phyloP scores from a whole-genome alignment of 176 grass and related monocot species.

The Alopecurus myosuroides region DNA sequence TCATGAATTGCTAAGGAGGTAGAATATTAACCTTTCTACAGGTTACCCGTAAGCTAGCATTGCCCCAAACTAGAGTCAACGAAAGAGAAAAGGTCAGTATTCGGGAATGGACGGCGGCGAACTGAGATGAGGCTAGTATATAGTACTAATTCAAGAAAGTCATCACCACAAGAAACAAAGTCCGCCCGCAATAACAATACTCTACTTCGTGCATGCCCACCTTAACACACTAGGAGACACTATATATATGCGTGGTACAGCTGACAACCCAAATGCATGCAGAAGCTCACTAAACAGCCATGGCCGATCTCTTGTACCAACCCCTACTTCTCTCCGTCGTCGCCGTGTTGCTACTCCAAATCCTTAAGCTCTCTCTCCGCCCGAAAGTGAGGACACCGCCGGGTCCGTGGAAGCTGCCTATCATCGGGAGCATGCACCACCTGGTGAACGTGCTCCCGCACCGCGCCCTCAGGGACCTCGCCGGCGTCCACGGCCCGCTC shows the following conservation, averaged over 20 bases:
- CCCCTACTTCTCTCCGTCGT: not conserved
- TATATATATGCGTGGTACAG: not conserved
- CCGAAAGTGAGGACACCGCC: not conserved
- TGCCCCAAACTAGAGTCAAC: not conserved
- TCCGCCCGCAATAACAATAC: not conserved
- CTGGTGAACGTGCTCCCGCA: not conserved
- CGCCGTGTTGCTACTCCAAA: not conserved
- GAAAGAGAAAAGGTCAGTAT: no score
- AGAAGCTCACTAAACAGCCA: not conserved
- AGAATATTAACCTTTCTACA: no score
- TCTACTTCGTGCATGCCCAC: not conserved
- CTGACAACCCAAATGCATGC: not conserved
- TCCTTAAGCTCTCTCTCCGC: not conserved
- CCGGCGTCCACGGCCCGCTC: not conserved
- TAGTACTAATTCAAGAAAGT: not conserved
- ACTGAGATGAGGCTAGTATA: not conserved
- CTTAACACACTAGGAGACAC: no score
- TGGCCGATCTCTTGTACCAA: not conserved
- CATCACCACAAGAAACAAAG: not conserved
- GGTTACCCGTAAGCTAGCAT: no score
- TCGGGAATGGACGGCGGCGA: not conserved
- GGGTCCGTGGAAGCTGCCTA: not conserved
- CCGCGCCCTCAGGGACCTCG: not conserved
- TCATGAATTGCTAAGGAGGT: no score
- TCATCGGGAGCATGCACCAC: not conserved